These are phyloP conservation scores for Thelonectria discophora DNA, from an alignment of 2,329 filamentous ascomycete genomes.

Conservation along the genomic window DNA sequence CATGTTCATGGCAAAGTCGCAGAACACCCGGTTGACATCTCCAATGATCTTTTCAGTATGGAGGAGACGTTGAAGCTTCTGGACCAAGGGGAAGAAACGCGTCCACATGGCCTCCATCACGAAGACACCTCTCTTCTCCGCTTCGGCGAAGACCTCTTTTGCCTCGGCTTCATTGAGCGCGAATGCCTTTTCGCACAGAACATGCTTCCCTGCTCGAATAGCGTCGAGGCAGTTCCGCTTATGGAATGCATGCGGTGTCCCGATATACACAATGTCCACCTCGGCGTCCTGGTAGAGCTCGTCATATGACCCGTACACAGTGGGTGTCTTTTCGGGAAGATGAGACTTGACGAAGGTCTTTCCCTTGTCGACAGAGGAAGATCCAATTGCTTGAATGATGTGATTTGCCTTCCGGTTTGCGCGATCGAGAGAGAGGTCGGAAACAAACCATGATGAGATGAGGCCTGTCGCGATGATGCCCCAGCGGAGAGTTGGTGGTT, in stretches of 20 bases:
- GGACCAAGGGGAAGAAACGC: slow-evolving; percentile 51
- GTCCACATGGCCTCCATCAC: slow-evolving; percentile 58
- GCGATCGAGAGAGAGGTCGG: slow-evolving; percentile 51
- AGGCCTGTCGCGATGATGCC: slow-evolving; percentile 19
- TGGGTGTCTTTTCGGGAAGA: slow-evolving; percentile 39
- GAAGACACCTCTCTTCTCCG: slow-evolving; percentile 50
- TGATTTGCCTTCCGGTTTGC: slow-evolving; percentile 49
- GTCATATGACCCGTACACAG: slow-evolving; percentile 51
- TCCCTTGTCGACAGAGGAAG: slow-evolving; percentile 50
- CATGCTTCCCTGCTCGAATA: slow-evolving; percentile 52
- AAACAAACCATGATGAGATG: slow-evolving; percentile 47
- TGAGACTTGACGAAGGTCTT: slow-evolving; percentile 49
- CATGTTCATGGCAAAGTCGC: slow-evolving; percentile 50
- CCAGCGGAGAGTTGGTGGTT: slow-evolving; percentile 15
- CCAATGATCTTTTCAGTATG: slow-evolving; percentile 52
- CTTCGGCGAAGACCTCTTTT: slow-evolving; percentile 49
- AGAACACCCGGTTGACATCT: slow-evolving; percentile 48
- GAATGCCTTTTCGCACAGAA: slow-evolving; percentile 57
- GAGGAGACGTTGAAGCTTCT: slow-evolving; percentile 46
- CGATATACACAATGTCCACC: slow-evolving; percentile 56
- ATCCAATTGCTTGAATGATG: slow-evolving; percentile 53
- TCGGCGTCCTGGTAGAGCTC: slow-evolving; percentile 50
- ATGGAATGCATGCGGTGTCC: slow-evolving; percentile 54
- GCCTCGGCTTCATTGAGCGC: slow-evolving; percentile 50
- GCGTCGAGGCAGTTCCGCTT: slow-evolving; percentile 52